Conservation (phyloP, 345 rosid genomes). For the Citropsis articulata region DNA sequence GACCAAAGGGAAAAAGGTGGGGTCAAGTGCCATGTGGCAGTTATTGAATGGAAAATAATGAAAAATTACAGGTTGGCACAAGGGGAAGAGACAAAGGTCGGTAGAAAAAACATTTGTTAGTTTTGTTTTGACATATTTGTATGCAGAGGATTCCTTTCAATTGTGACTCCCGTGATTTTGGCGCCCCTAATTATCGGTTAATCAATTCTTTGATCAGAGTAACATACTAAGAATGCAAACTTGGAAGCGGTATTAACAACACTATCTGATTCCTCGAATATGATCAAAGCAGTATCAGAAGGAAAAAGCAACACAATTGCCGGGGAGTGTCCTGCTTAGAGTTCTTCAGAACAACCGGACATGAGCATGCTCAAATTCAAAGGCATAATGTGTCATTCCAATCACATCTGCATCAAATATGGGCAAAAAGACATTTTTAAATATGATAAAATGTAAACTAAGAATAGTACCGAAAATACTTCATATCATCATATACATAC, state of each 20-base stretch:
- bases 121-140: slow-evolving; percentile 30
- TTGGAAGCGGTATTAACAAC: neutral
- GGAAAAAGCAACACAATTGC: neutral
- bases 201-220: neutral
- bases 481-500: neutral
- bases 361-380: neutral
- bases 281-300: neutral
- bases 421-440: neutral
- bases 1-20: slow-evolving; percentile 19
- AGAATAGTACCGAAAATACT: neutral
- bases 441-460: neutral
- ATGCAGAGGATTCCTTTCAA: slow-evolving; percentile 16
- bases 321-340: neutral
- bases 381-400: neutral
- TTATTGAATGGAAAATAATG: slow-evolving; percentile 19
- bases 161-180: slow-evolving; percentile 22
- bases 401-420: neutral
- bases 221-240: neutral
- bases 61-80: slow-evolving; percentile 41
- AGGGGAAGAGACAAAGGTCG: slow-evolving; percentile 26
- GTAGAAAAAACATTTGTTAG: slow-evolving; percentile 1
- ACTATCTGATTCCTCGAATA: neutral
- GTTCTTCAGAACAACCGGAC: neutral
- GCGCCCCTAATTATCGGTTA: slow-evolving; percentile 16
- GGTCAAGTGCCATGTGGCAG: slow-evolving; percentile 27